Evolutionary conservation across 208 protist genomes (phyloP).

Genomic region (Leishmania major): DNA sequence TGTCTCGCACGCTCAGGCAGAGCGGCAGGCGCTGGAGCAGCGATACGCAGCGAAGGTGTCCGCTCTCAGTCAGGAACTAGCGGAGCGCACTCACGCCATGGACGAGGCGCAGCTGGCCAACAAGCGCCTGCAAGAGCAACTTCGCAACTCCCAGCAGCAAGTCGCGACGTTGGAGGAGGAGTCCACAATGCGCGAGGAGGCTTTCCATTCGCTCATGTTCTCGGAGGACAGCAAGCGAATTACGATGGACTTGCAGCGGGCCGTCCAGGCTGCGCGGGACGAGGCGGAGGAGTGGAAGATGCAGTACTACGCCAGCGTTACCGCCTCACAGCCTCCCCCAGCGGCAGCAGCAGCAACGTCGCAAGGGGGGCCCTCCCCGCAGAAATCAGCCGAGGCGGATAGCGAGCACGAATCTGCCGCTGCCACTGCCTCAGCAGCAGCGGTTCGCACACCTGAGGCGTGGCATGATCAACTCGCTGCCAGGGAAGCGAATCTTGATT

Average conservation of each 20-base stretch:
- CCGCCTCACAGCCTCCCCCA: neutral
- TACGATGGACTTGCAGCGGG: constrained; percentile 52
- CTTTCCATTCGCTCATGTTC: constrained; percentile 64
- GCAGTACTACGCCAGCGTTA: constrained; percentile 36
- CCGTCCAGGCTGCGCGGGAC: constrained; percentile 45
- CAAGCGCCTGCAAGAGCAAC: constrained; percentile 30
- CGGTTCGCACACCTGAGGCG: constrained; percentile 7
- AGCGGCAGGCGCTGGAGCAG: constrained; percentile 55
- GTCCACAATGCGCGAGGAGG: constrained; percentile 62
- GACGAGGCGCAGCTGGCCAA: constrained; percentile 30
- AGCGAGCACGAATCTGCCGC: neutral
- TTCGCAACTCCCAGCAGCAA: constrained; percentile 29
- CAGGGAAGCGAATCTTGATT: constrained; percentile 16
- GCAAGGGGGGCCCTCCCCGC: neutral
- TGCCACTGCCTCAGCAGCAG: neutral
- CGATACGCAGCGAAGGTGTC: constrained; percentile 45
- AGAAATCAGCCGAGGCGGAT: neutral
- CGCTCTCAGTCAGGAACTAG: constrained; percentile 57
- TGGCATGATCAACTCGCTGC: constrained; percentile 27
- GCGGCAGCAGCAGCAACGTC: neutral
- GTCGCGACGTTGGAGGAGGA: constrained; percentile 60
- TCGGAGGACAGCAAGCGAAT: constrained; percentile 64
- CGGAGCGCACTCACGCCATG: constrained; percentile 36
- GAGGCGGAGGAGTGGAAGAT: constrained; percentile 58
- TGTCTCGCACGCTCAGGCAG: constrained; percentile 44